Evolutionary conservation across 2,329 filamentous ascomycete genomes (phyloP), one percentile per base, ranked within the genome.

Genomic region (Alternaria conjuncta): DNA sequence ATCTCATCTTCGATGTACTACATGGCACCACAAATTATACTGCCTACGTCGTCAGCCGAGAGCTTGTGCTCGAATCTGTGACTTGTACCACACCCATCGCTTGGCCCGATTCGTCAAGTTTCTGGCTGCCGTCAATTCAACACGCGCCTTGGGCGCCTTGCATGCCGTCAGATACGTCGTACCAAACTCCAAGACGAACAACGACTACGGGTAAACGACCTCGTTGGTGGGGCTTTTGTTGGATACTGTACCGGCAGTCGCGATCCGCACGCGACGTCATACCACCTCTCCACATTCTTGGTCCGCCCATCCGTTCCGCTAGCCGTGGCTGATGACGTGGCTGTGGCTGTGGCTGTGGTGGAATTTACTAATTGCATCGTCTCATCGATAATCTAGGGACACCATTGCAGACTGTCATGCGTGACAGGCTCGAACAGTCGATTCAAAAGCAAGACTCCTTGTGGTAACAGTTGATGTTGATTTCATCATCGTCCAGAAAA

Each of bases 321-420:
- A 41, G 25, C 57, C 51, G 61, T 63, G 56, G 60, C 60, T 59
- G 43, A 28, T 15, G 30, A 13, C 44, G 60, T 62, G 60, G 60
- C 60, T 60, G 56, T 36, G 47, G 55, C 5, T 36, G 49, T 53
- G 49, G 49, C 49, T 23, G 49, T 41, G 18, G 20, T 53, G 12
- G 18, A 0, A 47, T 9, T 36, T 13, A 41, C 36, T 41, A 41
- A 41, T 41, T 41, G 36, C 36, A 41, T 41, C 5, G 2, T 41
- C n/a, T 41, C 36, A 41, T 41, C 36, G 7, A 15, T 25, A 25
- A 4, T 36, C 7, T 8, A 41, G n/a, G 21, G 28, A 51, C 28
- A 51, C 8, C 23, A 49, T 12, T 18, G 23, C 23, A 26, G 21
- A 30, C 26, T 50, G 25, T 25, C 9, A 26, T 13, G n/a, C 18